Base-by-base conservation (phyloP, 169 alveolate species). In the Eimeria maxima region DNA sequence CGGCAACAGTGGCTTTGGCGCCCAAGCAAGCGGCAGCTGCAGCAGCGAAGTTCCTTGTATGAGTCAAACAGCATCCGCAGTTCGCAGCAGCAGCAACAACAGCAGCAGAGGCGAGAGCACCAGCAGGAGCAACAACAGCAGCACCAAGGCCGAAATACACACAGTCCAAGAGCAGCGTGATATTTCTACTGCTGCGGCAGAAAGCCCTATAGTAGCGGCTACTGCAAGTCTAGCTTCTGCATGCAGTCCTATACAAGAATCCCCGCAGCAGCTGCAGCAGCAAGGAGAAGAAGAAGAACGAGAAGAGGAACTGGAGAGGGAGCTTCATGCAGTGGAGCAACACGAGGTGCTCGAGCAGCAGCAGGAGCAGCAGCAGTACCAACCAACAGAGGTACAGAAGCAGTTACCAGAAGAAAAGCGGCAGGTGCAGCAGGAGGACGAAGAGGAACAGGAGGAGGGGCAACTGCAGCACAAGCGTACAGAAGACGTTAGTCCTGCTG, bases 51-150 rank as follows among this genome's bases (percentile, higher is more conserved):
- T 20, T 7, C n/a, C 42, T n/a, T 18, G 29, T 8, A 18, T 4
- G 13, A 65, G 74, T 18, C 22, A 69, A n/a, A 45, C 50, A 33
- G 22, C 80, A 69, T n/a, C 80, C 5, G 69, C n/a, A 60, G 69
- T 14, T 24, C 5, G 80, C 80, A 29, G 80, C 80, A 69, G 80
- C 80, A n/a, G 80, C 80, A 65, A 11, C 80, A 65, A 11, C n/a
- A 65, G 76, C 42, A 65, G 76, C 76, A 33, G 38, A 33, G 38
- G 38, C 38, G 38, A 33, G 2, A 33, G 80, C 80, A 29, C 47
- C 80, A 69, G 80, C 80, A n/a, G 80, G 47, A 29, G 80, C 80
- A 69, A 45, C 80, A n/a, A 45, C 80, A 69, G 80, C 80, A 69
- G 80, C 80, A 69, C 22, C 80, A 33, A 22, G 47, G 27, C 47